These are phyloP conservation scores for Beauveria varroae DNA, from an alignment of 2,329 filamentous ascomycete genomes.

Conservation along the genomic window DNA sequence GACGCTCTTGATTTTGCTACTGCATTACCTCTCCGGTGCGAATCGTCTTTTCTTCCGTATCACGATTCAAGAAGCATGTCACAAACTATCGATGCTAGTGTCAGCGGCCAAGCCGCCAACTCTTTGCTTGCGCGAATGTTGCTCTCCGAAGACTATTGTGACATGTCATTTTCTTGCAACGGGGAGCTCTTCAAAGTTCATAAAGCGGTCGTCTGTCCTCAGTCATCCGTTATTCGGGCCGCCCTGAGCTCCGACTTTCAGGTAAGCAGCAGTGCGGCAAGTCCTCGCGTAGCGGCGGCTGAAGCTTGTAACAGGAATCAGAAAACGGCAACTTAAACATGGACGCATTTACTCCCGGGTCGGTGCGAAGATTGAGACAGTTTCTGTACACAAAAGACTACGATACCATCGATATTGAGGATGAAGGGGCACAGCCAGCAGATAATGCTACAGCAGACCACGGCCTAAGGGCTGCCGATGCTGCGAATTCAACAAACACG, in stretches of 20 bases:
- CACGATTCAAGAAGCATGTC: background rate
- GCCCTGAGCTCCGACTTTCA: background rate
- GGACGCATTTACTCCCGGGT: background rate
- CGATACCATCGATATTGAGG: background rate
- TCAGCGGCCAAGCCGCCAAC: background rate
- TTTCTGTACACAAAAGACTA: background rate
- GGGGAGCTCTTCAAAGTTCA: slow-evolving; percentile 6
- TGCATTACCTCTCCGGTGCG: no score
- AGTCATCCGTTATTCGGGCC: background rate
- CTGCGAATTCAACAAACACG: no score
- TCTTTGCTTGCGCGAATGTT: background rate
- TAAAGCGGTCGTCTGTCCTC: background rate
- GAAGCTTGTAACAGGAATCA: background rate
- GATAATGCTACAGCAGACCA: background rate
- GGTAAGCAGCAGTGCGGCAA: background rate
- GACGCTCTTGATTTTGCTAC: no score
- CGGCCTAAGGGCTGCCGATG: background rate
- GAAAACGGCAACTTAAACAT: background rate
- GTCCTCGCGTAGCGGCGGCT: background rate
- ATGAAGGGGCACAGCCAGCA: background rate
- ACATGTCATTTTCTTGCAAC: background rate
- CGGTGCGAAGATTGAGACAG: background rate
- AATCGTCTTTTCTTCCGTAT: no score
- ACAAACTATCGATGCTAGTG: background rate
- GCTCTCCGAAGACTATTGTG: background rate